These are phyloP conservation scores for Sideroxylon spinosum DNA, from an alignment of 179 eudicot species.

Conservation along the genomic window DNA sequence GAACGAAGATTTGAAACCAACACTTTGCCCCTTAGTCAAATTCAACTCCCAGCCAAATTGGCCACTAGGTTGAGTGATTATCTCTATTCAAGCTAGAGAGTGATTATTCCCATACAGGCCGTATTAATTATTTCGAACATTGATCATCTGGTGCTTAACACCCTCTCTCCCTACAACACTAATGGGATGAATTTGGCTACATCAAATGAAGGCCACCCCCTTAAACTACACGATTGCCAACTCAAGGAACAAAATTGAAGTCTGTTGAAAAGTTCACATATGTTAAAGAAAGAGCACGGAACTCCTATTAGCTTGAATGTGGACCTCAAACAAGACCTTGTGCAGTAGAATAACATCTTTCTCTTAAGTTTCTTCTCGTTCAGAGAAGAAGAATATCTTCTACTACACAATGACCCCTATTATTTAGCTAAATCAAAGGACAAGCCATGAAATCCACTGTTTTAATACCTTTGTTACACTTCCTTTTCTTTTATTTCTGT, in stretches of 20 bases:
- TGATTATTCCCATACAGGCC: too few relatives aligned
- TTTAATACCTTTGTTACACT: background rate
- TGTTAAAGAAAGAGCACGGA: background rate
- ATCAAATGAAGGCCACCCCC: background rate
- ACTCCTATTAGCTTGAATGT: background rate
- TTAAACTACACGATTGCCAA: background rate
- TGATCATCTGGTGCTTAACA: too few relatives aligned
- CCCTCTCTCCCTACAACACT: too few relatives aligned
- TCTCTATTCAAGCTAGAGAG: too few relatives aligned
- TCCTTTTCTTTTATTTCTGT: background rate
- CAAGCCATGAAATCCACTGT: background rate
- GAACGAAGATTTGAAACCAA: too few relatives aligned
- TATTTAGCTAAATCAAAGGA: background rate
- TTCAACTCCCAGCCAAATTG: too few relatives aligned
- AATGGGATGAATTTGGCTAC: too few relatives aligned
- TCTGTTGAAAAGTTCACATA: background rate
- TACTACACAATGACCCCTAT: background rate
- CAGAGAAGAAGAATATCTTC: background rate
- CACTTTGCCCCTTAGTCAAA: too few relatives aligned
- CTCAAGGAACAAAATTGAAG: background rate
- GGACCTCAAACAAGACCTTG: background rate
- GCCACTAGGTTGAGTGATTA: too few relatives aligned
- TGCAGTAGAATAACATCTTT: background rate
- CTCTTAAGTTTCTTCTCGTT: background rate
- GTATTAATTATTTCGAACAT: too few relatives aligned